Base-by-base conservation (phyloP, 805 yeast species). In the Kuraishia ogatae region DNA sequence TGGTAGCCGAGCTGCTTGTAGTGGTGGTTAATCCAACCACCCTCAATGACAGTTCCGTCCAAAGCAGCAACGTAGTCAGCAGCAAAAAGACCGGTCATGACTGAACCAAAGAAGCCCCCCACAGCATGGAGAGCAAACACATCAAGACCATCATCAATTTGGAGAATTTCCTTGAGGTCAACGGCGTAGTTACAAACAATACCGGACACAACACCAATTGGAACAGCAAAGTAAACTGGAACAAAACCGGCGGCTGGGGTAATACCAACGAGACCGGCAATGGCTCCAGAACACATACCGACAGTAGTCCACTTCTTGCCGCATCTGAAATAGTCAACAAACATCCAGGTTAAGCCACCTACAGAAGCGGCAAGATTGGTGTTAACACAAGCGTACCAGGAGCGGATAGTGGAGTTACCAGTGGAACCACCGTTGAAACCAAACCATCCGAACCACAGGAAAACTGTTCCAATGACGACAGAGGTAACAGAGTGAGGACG, bases 381-480 rank as follows among this genome's bases (percentile, higher is more conserved):
- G 80, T 89, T 91, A 66, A 87, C 86, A 68, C 87, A 81, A 46
- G 97, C 97, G 77, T 91, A 91, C 87, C 90, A 89, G 56, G 97
- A 92, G 74, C 97, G 86, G 69, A 94, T 84, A 59, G 93, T 74
- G 43, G 97, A 89, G 67, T 90, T 87, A 71, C 97, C 97, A 53
- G 97, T 88, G 51, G 97, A 90, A 64, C 98, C 98, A 72, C 97
- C 97, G 80, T 94, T 94, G 83, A 94, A 94, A 48, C 97, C 97
- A 66, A 91, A 91, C 99, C 99, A 94, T 43, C 98, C 99, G 65
- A 94, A 91, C 97, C 97, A 93, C 63, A 94, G 80, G 76, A 94
- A 88, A 13, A 89, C 86, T 21, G 97, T 91, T 55, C 99, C 99
- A 56, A 94, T 73, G 19, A 92, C 97, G 56, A 91, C 89, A 51